Evolutionary conservation across 75 land plant genomes (phyloP).

Genomic region (Chamaecyparis obtusa): DNA sequence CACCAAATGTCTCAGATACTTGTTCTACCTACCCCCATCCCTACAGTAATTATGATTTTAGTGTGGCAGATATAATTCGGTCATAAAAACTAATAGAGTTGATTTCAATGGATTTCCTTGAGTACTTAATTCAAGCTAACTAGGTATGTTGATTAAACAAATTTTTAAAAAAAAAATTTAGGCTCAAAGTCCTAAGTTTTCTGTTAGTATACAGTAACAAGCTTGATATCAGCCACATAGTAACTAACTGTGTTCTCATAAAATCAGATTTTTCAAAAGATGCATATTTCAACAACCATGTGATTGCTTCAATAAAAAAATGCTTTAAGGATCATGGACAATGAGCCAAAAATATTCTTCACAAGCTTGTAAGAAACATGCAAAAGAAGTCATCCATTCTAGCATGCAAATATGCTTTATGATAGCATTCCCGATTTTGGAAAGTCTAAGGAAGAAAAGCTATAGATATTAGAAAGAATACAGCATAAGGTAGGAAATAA

Average conservation of each 20-base stretch:
- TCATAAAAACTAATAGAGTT: no score
- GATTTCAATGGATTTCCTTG: no score
- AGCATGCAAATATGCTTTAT: not conserved
- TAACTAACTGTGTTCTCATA: not conserved
- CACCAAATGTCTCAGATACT: not conserved
- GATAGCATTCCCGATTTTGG: not conserved
- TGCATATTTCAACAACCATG: not conserved
- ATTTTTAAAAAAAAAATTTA: not conserved
- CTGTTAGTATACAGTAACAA: not conserved
- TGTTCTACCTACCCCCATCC: not conserved
- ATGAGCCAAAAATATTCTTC: not conserved
- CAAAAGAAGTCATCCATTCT: not conserved
- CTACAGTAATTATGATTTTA: not conserved
- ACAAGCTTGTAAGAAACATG: not conserved
- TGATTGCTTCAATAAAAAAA: not conserved
- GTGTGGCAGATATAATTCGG: no score
- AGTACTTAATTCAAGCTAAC: not conserved
- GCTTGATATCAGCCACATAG: not conserved
- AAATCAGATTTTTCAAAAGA: not conserved
- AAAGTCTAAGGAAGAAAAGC: not conserved
- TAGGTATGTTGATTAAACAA: not conserved
- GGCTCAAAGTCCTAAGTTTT: not conserved
- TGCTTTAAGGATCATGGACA: not conserved
- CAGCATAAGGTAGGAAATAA: not conserved
- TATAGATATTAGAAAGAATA: not conserved